Base-by-base conservation (phyloP, 2,329 filamentous ascomycete genomes). In the Aureobasidium vineae region DNA sequence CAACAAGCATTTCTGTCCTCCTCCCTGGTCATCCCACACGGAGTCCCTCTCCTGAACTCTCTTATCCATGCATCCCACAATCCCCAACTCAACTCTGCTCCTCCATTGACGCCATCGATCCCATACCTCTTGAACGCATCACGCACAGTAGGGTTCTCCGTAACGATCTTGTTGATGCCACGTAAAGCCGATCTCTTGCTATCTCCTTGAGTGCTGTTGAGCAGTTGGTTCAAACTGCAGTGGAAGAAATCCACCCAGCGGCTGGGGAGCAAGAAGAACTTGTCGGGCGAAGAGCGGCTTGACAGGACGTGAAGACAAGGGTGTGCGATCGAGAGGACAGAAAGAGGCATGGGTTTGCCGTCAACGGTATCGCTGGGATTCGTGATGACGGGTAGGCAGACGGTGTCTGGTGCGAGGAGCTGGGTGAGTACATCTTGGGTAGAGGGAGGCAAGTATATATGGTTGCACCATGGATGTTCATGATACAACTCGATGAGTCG, bases 401-500 rank as follows among this genome's bases (percentile, higher is more conserved):
- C n/a, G 33, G 60, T 45, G 36, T 41, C 45, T 23, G 47, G 36
- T 1, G 33, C 28, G 23, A 63, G 49, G 33, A 63, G 60, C 2
- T 53, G 60, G 16, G 49, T 41, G 19, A 63, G 60, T 0, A 19
- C 2, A 19, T 63, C 43, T 21, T 63, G 60, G 16, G 43, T 15
- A 23, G 60, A 43, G 28, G 43, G 47, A 53, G 60, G 47, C 7
- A 53, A 47, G 38, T 41, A 63, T 53, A 53, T 63, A 43, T 63
- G 60, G 60, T 63, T 63, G 45, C 47, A 41, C 47, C 45, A 63
- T 8, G 60, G 60, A 23, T 63, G 60, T 6, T 53, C 31, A 1
- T 49, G 45, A 38, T 53, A 38, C 47, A 63, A 23, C 33, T 63
- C 60, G 38, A 63, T 28, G 5, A 63, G 49, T 1, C 60, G 33